Percentiles rank a stretch among this genome's conserved stretches.
These are phyloP conservation scores for Cardamine occulta DNA, from an alignment of 345 rosid species.

Conservation along the genomic window DNA sequence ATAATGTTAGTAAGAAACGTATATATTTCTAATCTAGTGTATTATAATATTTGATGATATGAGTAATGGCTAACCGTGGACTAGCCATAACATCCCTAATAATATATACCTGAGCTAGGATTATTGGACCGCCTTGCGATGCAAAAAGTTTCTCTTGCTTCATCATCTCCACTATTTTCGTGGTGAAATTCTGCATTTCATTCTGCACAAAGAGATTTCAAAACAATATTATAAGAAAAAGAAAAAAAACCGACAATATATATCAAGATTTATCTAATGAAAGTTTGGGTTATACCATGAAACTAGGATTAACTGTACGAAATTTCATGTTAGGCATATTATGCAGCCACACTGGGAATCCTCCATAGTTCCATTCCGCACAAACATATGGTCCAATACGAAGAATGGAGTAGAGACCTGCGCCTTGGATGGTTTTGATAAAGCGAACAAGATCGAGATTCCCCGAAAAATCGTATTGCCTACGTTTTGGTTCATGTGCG, in stretches of 20 bases:
- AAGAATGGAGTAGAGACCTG: slow-evolving; percentile 59
- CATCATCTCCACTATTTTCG: slow-evolving; percentile 61
- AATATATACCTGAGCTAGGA: slow-evolving; percentile 63
- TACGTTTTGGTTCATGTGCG: slow-evolving; percentile 59
- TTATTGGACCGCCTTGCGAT: slow-evolving; percentile 81
- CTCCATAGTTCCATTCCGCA: slow-evolving; percentile 77
- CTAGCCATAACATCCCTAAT: not conserved
- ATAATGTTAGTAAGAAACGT: not conserved
- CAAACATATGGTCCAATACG: slow-evolving; percentile 79
- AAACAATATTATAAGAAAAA: not conserved
- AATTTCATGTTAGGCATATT: slow-evolving; percentile 45
- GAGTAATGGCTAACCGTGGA: not conserved
- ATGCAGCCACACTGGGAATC: slow-evolving; percentile 68
- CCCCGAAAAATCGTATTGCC: slow-evolving; percentile 57
- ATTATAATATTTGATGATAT: not conserved
- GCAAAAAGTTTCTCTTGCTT: slow-evolving; percentile 69
- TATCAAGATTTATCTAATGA: not conserved
- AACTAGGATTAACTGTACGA: slow-evolving; percentile 50
- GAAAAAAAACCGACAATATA: not conserved
- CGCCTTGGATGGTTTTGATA: slow-evolving; percentile 55
- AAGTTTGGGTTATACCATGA: slow-evolving; percentile 44
- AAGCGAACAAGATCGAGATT: slow-evolving; percentile 63
- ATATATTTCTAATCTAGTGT: not conserved
- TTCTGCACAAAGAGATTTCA: slow-evolving; percentile 32
- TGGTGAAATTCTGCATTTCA: slow-evolving; percentile 77